phyloP scores from a whole-genome alignment of 768 basidiomycete genomes.

The Asterophora parasitica region DNA sequence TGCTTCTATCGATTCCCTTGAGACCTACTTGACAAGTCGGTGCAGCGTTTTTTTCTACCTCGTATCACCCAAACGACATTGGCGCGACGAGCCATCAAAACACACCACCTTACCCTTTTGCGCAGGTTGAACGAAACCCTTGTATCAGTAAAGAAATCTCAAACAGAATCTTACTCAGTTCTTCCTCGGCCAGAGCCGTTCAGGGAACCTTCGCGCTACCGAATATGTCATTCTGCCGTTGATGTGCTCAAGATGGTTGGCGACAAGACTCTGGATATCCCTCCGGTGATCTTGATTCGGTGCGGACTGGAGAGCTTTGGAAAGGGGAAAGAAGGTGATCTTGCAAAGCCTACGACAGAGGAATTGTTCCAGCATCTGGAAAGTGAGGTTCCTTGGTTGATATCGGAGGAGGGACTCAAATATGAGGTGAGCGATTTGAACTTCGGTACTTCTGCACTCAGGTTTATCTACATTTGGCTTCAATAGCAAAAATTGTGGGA shows the following conservation, averaged over 20 bases:
- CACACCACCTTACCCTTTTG: conserved; percentile 57
- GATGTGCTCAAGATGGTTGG: conserved; percentile 30
- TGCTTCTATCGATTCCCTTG: not conserved
- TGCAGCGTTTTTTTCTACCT: conserved; percentile 65
- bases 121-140: conserved; percentile 51
- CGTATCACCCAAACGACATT: conserved; percentile 52
- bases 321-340: conserved; percentile 30
- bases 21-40: conserved; percentile 6
- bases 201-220: conserved; percentile 43
- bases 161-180: conserved; percentile 48
- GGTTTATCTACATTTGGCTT: not conserved
- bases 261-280: conserved; percentile 31
- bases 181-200: conserved; percentile 51
- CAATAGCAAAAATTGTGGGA: conserved; percentile 54
- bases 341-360: conserved; percentile 44
- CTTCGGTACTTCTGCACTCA: not conserved
- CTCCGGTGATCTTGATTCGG: conserved; percentile 54
- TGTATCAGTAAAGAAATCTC: conserved; percentile 48
- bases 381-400: conserved; percentile 53
- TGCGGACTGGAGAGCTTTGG: conserved; percentile 53
- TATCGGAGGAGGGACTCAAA: conserved; percentile 41
- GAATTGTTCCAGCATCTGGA: conserved; percentile 58
- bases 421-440: conserved; percentile 45
- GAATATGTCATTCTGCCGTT: conserved; percentile 41
- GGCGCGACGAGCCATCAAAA: conserved; percentile 57